phyloP scores from a whole-genome alignment of 352 stramenopile species.

The Pythium chondricola region DNA sequence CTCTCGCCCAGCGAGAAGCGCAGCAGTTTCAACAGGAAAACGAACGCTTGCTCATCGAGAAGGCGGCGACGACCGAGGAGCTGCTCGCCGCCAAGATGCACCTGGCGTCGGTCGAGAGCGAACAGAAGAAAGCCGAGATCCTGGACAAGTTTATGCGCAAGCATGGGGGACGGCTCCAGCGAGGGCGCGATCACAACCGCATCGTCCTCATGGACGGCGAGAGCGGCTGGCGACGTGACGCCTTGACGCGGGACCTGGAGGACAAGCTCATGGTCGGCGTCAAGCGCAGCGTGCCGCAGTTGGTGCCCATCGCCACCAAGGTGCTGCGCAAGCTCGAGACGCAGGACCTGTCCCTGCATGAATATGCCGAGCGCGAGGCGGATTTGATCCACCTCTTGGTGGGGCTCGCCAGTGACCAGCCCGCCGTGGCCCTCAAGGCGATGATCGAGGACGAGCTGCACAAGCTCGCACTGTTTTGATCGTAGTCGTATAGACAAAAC shows the following conservation, averaged over 20 bases:
- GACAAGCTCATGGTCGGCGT: constrained; percentile 47
- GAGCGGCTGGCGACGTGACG: constrained; percentile 38
- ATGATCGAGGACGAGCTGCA: constrained; percentile 71
- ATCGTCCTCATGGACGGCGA: constrained; percentile 6
- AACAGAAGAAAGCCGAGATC: constrained; percentile 71
- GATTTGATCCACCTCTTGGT: constrained; percentile 81
- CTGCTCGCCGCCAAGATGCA: constrained; percentile 65
- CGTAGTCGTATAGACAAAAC: neutral
- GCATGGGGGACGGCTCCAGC: constrained; percentile 65
- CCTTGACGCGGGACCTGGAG: constrained; percentile 35
- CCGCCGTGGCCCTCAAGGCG: constrained; percentile 42
- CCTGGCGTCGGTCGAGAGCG: constrained; percentile 60
- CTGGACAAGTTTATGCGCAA: constrained; percentile 76
- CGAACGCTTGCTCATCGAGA: constrained; percentile 55
- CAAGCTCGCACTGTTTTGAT: constrained; percentile 28
- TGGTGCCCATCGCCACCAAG: constrained; percentile 64
- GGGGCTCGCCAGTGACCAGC: constrained; percentile 70
- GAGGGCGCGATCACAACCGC: constrained; percentile 8
- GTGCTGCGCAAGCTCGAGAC: constrained; percentile 58
- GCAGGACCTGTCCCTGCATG: constrained; percentile 64
- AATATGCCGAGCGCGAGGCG: constrained; percentile 68
- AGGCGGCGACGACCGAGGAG: constrained; percentile 51
- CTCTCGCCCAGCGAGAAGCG: constrained; percentile 46
- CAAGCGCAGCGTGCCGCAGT: constrained; percentile 61
- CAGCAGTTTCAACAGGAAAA: constrained; percentile 57